Evolutionary conservation across 2,329 filamentous ascomycete species (phyloP).

Genomic region (Aspergillus unguis): DNA sequence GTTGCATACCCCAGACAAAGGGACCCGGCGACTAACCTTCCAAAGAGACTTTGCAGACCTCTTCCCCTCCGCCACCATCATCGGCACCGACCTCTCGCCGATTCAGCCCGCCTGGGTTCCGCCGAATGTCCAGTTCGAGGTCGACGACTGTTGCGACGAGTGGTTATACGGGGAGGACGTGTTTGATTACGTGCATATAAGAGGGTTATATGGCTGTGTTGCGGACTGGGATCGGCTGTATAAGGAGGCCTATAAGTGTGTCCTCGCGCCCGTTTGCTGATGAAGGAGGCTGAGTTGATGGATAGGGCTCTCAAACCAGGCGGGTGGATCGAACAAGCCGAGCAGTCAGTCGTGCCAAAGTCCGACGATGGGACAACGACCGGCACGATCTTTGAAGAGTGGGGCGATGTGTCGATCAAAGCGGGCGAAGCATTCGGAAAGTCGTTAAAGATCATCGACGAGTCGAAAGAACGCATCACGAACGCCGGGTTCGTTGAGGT

Average conservation of each 20-base stretch:
- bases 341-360: conserved; percentile 40
- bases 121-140: conserved; percentile 46
- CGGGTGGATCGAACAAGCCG: conserved; percentile 39
- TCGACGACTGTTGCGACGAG: conserved; percentile 39
- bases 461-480: conserved; percentile 26
- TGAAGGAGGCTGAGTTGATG: too few species aligned
- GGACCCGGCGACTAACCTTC: too few species aligned
- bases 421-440: conserved; percentile 30
- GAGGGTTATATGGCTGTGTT: conserved; percentile 46
- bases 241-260: conserved; percentile 21
- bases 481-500: conserved; percentile 27
- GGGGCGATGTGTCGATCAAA: conserved; percentile 16
- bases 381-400: conserved; percentile 29
- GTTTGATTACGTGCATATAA: conserved; percentile 47
- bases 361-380: conserved; percentile 37
- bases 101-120: conserved; percentile 49
- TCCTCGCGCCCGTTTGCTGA: background rate
- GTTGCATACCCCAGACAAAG: background rate
- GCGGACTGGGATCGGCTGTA: conserved; percentile 45
- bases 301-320: conserved; percentile 34
- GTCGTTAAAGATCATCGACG: conserved; percentile 19
- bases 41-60: conserved; percentile 32
- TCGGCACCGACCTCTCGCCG: conserved; percentile 49
- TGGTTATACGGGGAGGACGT: conserved; percentile 38
- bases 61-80: conserved; percentile 40